phyloP scores from a whole-genome alignment of 1,284 basidiomycete species.

The Bondarzewia mesenterica region DNA sequence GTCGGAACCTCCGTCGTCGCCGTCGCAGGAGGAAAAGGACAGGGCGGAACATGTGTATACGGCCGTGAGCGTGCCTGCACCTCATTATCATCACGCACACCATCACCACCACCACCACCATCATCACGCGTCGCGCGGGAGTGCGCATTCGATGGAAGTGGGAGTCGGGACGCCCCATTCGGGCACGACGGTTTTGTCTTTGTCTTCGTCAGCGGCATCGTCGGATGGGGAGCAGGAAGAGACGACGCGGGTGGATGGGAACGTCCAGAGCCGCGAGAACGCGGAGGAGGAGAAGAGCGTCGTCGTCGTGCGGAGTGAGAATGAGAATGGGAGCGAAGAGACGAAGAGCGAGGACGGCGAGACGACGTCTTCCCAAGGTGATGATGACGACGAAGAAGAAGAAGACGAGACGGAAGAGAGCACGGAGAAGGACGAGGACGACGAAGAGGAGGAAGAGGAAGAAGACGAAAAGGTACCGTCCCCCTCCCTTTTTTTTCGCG shows the following conservation, averaged over 20 bases:
- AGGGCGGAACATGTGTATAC: background rate
- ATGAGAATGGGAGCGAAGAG: slow-evolving; percentile 1
- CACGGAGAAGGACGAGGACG: slow-evolving; percentile 23
- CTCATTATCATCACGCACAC: background rate
- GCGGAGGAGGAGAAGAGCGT: background rate
- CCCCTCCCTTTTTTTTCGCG: slow-evolving; percentile 9
- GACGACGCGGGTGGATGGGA: slow-evolving; percentile 16
- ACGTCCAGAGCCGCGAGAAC: background rate
- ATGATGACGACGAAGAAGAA: slow-evolving; percentile 24
- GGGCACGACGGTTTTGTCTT: background rate
- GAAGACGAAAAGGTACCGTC: slow-evolving; percentile 23
- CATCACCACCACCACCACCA: background rate
- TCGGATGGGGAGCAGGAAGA: slow-evolving; percentile 24
- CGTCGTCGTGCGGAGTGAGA: no score
- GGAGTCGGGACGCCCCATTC: background rate
- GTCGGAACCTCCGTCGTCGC: background rate
- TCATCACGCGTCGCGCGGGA: background rate
- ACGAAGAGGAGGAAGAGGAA: slow-evolving; percentile 25
- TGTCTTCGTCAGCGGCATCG: background rate
- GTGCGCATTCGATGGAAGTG: background rate
- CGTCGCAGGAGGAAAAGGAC: background rate
- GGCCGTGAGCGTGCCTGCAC: slow-evolving; percentile 2
- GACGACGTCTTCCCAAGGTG: slow-evolving; percentile 1
- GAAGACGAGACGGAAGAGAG: slow-evolving; percentile 13
- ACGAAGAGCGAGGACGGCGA: no score